Base-by-base conservation (phyloP, 805 yeast species). In the Sungouiella thailandica region DNA sequence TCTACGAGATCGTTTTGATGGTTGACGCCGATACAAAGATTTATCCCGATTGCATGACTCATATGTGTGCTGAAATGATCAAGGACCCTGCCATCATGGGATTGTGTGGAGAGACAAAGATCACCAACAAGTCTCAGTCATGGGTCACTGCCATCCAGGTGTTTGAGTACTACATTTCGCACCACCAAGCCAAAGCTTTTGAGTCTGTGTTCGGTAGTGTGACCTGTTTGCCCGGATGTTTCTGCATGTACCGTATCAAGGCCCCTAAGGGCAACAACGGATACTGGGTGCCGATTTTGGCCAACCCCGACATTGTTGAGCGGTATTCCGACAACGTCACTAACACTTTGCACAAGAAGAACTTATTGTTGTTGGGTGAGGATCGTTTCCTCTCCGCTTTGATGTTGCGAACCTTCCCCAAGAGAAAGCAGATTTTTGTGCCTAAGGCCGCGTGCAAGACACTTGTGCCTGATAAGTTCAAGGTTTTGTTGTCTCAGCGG, bases 111-210 rank as follows among this genome's bases (percentile, higher is more conserved):
- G 97, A 88, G 55, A 88, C 97, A 0, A 87, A 85, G 57, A 88
- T 88, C 48, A 76, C 94, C 4, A 88, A 88, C 58, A 88, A 88
- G 56, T 56, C 71, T 3, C 79, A 75, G 39, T 75, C 88, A 10
- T 88, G 96, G 95, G 95, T 87, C 11, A 85, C 96, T 1, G 83
- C 85, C 24, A 88, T 88, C 52, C 97, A 88, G 63, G 96, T 88
- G 17, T 88, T 88, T 57, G 96, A 88, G 52, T 88, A 88, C 57
- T 88, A 80, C 59, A 84, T 88, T 43, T 87, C 96, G 4, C 96
- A 88, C 60, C 97, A 88, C 62, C 95, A 85, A 55, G 78, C 96
- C 1, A 88, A 88, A 58, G 95, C 96, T 0, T 88, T 88, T 58
- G 97, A 88, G 61, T 80, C 95, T n/a, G 89, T 83, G 2, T 88